phyloP scores from a whole-genome alignment of 2,329 filamentous ascomycete species.

The Xylaria digitata region DNA sequence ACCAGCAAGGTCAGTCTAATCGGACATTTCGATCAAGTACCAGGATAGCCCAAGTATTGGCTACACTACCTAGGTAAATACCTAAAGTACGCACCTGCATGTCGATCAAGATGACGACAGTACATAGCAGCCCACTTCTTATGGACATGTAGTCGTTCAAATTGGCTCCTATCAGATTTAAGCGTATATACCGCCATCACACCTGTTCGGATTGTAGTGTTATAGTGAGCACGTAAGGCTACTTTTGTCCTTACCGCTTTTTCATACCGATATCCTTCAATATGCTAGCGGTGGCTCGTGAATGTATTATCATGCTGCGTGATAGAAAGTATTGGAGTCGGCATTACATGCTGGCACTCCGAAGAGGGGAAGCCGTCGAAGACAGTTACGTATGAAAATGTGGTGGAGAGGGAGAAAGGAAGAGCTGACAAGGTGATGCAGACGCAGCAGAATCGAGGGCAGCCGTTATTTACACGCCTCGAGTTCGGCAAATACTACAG shows the following conservation, averaged over 20 bases:
- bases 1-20: not conserved
- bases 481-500: not conserved
- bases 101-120: not conserved
- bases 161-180: too few relatives aligned
- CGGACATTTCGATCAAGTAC: not conserved
- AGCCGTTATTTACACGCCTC: not conserved
- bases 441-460: not conserved
- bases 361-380: not conserved
- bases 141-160: too few relatives aligned
- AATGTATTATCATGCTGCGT: too few relatives aligned
- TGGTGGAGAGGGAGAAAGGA: not conserved
- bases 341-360: not conserved
- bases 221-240: too few relatives aligned
- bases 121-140: not conserved
- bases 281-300: too few relatives aligned
- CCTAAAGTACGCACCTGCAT: not conserved
- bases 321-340: not conserved
- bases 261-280: too few relatives aligned
- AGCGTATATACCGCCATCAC: too few relatives aligned
- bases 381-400: not conserved
- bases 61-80: not conserved
- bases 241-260: too few relatives aligned
- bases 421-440: not conserved
- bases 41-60: not conserved
- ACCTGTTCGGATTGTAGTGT: too few relatives aligned